phyloP scores from a whole-genome alignment of 148 eudicot species.

The Euryodendron excelsum region DNA sequence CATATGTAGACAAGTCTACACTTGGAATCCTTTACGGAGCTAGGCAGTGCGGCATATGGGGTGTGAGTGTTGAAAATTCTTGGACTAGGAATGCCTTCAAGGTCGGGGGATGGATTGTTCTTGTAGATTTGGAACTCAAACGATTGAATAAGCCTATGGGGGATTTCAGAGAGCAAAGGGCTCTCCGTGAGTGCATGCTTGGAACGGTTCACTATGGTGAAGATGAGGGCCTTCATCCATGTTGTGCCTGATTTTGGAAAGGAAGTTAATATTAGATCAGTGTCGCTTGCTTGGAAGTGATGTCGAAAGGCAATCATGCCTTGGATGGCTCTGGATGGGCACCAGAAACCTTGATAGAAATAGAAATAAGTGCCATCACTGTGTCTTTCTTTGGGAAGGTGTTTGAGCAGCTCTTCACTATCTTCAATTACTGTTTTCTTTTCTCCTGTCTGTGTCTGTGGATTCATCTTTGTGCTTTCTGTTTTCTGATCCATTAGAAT shows the following conservation, averaged over 20 bases:
- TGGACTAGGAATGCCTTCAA: not conserved
- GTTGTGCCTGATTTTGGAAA: conserved; percentile 1
- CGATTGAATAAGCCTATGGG: too few species aligned
- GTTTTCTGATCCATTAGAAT: too few species aligned
- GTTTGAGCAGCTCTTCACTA: not conserved
- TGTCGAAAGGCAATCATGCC: not conserved
- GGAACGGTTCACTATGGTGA: not conserved
- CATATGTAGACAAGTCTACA: not conserved
- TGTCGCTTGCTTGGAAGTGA: not conserved
- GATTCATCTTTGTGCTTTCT: too few species aligned
- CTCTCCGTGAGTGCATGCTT: not conserved
- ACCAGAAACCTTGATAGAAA: not conserved
- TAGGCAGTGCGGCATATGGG: not conserved
- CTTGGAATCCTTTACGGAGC: not conserved
- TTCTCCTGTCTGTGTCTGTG: too few species aligned
- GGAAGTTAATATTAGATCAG: not conserved
- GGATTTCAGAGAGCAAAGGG: not conserved
- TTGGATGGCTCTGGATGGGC: not conserved
- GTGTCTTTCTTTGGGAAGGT: not conserved
- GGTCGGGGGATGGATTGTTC: not conserved
- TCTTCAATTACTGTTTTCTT: not conserved
- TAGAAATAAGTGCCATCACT: not conserved
- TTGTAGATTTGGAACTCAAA: too few species aligned
- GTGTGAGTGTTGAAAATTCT: not conserved
- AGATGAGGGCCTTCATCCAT: not conserved